Percentiles rank a stretch among this genome's conserved stretches.
phyloP scores from a whole-genome alignment of 441 rosid genomes.

The Rhodomyrtus psidioides region DNA sequence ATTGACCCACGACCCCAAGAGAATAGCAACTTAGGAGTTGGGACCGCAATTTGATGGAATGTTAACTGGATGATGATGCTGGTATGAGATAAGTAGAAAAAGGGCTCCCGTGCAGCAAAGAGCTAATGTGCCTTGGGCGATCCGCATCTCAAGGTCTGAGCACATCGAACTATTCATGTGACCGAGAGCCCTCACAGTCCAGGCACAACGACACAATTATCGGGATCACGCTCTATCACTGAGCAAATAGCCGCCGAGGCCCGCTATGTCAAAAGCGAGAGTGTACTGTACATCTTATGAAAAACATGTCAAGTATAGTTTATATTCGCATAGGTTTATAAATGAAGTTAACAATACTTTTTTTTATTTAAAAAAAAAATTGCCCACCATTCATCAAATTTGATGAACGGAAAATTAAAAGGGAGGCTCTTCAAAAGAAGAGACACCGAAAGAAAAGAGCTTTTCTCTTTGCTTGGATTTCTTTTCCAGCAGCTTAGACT shows the following conservation, averaged over 20 bases:
- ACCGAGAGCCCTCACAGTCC: too few relatives aligned
- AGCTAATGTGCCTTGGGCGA: too few relatives aligned
- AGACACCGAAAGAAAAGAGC: constrained; percentile 20
- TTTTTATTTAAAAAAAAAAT: neutral
- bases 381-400: neutral
- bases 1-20: neutral
- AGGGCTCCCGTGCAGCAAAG: too few relatives aligned
- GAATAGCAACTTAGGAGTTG: neutral
- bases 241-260: too few relatives aligned
- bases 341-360: neutral
- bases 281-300: too few relatives aligned
- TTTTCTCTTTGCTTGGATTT: neutral
- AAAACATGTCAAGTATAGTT: neutral
- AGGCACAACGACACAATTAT: too few relatives aligned
- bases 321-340: neutral
- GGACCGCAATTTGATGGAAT: too few relatives aligned
- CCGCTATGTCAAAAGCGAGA: too few relatives aligned
- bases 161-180: too few relatives aligned
- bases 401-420: neutral
- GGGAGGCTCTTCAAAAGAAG: constrained; percentile 3
- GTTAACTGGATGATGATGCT: neutral
- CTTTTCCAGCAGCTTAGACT: neutral
- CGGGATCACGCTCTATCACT: too few relatives aligned
- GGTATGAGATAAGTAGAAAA: neutral
- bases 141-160: too few relatives aligned